These are phyloP conservation scores for Trichosporon inkin DNA, from an alignment of 1,284 basidiomycete genomes.

Conservation along the genomic window DNA sequence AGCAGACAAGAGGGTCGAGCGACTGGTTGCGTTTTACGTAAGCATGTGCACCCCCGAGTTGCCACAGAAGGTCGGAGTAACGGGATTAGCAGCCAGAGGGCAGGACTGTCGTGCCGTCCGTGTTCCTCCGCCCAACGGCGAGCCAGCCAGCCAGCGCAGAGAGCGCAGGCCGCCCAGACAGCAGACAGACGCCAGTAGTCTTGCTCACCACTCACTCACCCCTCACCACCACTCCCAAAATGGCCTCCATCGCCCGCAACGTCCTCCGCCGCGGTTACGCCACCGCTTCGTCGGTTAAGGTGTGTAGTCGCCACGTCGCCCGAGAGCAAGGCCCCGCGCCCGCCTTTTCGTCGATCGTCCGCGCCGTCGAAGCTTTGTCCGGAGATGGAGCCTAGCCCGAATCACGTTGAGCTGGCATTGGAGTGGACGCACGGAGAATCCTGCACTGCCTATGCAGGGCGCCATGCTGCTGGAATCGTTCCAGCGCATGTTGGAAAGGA, in stretches of 20 bases:
- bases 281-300: conserved; percentile 47
- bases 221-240: conserved; percentile 30
- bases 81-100: no score
- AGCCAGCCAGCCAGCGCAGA: conserved; percentile 10
- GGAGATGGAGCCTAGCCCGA: neutral
- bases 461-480: no score
- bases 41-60: no score
- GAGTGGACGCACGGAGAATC: no score
- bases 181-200: conserved; percentile 4
- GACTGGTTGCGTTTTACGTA: no score
- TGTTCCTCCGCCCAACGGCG: neutral
- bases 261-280: conserved; percentile 48
- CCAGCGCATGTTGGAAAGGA: neutral
- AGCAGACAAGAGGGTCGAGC: no score
- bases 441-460: no score
- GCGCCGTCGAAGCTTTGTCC: neutral
- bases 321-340: conserved; percentile 6
- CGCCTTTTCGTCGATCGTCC: neutral
- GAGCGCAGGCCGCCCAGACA: neutral
- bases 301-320: conserved; percentile 23
- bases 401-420: no score
- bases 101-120: neutral
- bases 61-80: no score
- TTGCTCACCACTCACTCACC: conserved; percentile 18
- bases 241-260: conserved; percentile 45